A percentile compares a stretch with the other conserved stretches of the same genome.
Evolutionary conservation across 2,329 filamentous ascomycete species (phyloP).

Genomic region (Bipolaris sorokiniana): DNA sequence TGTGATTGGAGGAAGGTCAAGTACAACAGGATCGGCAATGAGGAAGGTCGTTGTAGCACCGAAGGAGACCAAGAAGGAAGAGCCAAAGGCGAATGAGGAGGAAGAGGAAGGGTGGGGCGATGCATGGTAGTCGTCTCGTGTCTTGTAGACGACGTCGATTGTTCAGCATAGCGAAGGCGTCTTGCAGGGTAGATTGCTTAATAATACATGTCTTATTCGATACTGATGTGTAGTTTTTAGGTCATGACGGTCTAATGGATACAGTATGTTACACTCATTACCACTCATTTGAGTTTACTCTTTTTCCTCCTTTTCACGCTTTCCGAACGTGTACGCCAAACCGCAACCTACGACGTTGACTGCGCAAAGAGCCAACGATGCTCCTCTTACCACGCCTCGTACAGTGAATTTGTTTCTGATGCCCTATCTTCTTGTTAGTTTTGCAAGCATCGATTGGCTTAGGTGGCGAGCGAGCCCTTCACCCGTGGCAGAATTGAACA

Average conservation of each 20-base stretch:
- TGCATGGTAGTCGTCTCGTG: slow-evolving; percentile 38
- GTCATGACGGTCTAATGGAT: neutral
- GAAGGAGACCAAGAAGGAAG: slow-evolving; percentile 40
- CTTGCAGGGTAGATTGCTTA: slow-evolving; percentile 5
- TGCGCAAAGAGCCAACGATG: slow-evolving; percentile 58
- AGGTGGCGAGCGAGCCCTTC: too few relatives aligned
- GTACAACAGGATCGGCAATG: slow-evolving; percentile 38
- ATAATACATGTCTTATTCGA: slow-evolving; percentile 5
- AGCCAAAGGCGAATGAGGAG: slow-evolving; percentile 51
- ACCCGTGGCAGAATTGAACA: slow-evolving; percentile 4
- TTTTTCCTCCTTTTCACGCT: slow-evolving; percentile 47
- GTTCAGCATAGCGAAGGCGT: slow-evolving; percentile 21
- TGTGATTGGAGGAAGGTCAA: slow-evolving; percentile 37
- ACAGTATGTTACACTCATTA: slow-evolving; percentile 12
- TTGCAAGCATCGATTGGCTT: neutral
- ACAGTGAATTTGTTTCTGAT: slow-evolving; percentile 57
- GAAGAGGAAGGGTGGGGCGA: slow-evolving; percentile 50
- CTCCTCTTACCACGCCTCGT: slow-evolving; percentile 59
- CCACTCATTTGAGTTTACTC: slow-evolving; percentile 4
- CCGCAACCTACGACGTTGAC: slow-evolving; percentile 60
- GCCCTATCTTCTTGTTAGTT: slow-evolving; percentile 30
- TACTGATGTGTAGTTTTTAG: neutral
- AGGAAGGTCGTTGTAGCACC: slow-evolving; percentile 37
- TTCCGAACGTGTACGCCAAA: slow-evolving; percentile 59
- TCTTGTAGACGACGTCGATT: slow-evolving; percentile 4